These are phyloP conservation scores for Malassezia cuniculi DNA, from an alignment of 1,284 basidiomycete species.

Conservation along the genomic window DNA sequence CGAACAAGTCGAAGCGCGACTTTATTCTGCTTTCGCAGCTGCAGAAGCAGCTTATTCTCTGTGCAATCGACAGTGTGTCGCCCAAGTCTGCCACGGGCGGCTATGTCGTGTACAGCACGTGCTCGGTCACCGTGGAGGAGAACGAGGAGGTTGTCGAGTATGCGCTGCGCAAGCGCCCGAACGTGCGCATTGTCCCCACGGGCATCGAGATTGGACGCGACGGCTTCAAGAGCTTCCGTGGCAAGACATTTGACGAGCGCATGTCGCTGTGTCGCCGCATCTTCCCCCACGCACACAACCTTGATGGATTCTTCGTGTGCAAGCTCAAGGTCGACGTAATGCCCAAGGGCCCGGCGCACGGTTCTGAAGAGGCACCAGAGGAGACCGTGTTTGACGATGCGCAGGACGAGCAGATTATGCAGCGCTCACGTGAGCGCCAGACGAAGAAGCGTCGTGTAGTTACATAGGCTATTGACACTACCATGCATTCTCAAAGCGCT, in stretches of 20 bases:
- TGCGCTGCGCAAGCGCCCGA: slow-evolving; percentile 89
- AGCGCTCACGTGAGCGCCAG: slow-evolving; percentile 7
- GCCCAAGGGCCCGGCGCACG: slow-evolving; percentile 14
- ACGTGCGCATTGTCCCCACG: slow-evolving; percentile 83
- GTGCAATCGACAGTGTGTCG: slow-evolving; percentile 89
- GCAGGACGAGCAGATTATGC: slow-evolving; percentile 11
- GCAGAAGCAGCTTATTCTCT: slow-evolving; percentile 95
- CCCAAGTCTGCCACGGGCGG: slow-evolving; percentile 81
- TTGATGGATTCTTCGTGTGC: slow-evolving; percentile 98
- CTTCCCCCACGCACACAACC: slow-evolving; percentile 48
- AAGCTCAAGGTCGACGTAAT: slow-evolving; percentile 69
- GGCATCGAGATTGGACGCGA: slow-evolving; percentile 85
- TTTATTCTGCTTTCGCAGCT: slow-evolving; percentile 79
- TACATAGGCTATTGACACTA: slow-evolving; percentile 3
- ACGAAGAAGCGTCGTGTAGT: slow-evolving; percentile 8
- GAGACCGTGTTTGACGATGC: slow-evolving; percentile 4
- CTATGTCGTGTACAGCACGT: slow-evolving; percentile 94
- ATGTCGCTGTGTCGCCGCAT: slow-evolving; percentile 48
- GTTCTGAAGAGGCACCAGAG: not conserved
- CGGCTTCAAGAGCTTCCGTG: slow-evolving; percentile 78
- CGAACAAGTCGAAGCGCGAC: slow-evolving; percentile 94
- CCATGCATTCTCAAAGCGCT: slow-evolving; percentile 31
- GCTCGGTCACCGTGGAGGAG: slow-evolving; percentile 94
- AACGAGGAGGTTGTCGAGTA: slow-evolving; percentile 98
- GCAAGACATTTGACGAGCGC: slow-evolving; percentile 70